Percentiles rank a stretch among this genome's conserved stretches.
These are phyloP conservation scores for Astragalus membranaceus DNA, from an alignment of 306 rosid genomes.

Conservation along the genomic window DNA sequence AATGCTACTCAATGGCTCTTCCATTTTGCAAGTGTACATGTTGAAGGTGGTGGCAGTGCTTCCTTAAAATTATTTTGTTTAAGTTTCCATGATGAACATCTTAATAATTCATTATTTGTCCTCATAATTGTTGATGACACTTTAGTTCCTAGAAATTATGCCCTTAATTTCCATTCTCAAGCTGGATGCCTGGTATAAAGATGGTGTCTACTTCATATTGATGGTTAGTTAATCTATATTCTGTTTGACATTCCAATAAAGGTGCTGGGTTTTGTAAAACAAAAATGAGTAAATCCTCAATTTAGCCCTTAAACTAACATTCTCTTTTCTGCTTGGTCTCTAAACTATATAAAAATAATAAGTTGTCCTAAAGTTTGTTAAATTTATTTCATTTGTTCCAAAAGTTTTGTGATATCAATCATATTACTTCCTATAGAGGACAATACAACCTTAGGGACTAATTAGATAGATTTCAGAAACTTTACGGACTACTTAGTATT, in stretches of 20 bases:
- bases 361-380: too few relatives aligned
- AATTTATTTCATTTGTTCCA: too few relatives aligned
- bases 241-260: background rate
- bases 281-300: too few relatives aligned
- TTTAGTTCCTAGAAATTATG: background rate
- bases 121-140: background rate
- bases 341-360: too few relatives aligned
- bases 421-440: too few relatives aligned
- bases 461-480: too few relatives aligned
- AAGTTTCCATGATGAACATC: background rate
- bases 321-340: too few relatives aligned
- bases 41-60: slow-evolving; percentile 2
- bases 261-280: background rate
- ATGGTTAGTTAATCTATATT: background rate
- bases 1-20: background rate
- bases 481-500: too few relatives aligned
- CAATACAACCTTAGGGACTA: too few relatives aligned
- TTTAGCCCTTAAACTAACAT: too few relatives aligned
- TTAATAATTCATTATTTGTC: slow-evolving; percentile 11
- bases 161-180: background rate
- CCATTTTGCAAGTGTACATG: background rate
- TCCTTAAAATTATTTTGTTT: background rate
- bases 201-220: background rate
- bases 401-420: too few relatives aligned
- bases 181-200: slow-evolving; percentile 7